A percentile compares a stretch with the other conserved stretches of the same genome.
Conservation (phyloP, 139 green algal genomes). For the Pycnococcus provasolii region DNA sequence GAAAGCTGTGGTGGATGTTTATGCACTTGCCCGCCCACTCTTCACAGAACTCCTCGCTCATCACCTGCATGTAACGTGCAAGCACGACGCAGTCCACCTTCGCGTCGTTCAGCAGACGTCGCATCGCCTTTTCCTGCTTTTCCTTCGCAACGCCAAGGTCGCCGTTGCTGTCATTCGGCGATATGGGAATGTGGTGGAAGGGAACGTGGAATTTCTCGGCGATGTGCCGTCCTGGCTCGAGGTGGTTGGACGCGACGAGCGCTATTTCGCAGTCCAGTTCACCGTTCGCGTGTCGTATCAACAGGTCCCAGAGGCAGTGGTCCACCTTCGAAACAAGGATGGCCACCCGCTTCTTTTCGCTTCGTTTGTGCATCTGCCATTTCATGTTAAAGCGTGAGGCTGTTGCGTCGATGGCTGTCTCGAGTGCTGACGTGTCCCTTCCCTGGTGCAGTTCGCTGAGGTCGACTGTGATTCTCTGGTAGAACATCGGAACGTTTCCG, state of each 20-base stretch:
- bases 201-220: constrained; percentile 8
- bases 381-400: constrained; percentile 8
- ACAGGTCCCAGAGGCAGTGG: constrained; percentile 11
- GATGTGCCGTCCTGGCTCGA: constrained; percentile 1
- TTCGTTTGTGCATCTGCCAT: neutral
- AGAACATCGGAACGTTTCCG: constrained; percentile 2
- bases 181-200: constrained; percentile 14
- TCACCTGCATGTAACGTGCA: constrained; percentile 13
- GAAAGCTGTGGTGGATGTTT: constrained; percentile 79
- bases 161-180: neutral
- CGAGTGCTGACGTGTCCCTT: neutral
- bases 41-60: constrained; percentile 9
- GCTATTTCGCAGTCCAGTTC: constrained; percentile 13
- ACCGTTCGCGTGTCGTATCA: neutral
- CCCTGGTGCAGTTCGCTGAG: neutral
- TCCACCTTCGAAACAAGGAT: neutral
- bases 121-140: constrained; percentile 2
- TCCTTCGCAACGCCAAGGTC: neutral
- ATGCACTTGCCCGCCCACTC: constrained; percentile 31
- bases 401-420: neutral
- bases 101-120: neutral
- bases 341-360: constrained; percentile 8
- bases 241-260: constrained; percentile 9
- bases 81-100: constrained; percentile 5
- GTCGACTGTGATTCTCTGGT: constrained; percentile 8